phyloP scores from a whole-genome alignment of 1,139 yeast species.

The Magnusiomyces suaveolens region DNA sequence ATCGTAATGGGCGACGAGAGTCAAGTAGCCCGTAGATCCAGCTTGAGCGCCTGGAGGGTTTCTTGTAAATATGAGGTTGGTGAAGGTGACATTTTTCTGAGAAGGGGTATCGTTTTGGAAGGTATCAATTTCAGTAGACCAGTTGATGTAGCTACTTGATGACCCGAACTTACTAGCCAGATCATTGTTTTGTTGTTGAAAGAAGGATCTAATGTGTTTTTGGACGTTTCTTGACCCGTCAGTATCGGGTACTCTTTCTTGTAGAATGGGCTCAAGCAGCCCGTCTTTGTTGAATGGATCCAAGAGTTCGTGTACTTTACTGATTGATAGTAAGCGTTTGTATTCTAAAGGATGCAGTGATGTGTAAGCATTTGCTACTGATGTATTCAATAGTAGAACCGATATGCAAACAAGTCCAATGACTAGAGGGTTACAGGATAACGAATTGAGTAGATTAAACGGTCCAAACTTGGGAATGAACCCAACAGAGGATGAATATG shows the following conservation, averaged over 20 bases:
- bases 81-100: slow-evolving; percentile 33
- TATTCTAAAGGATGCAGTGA: slow-evolving; percentile 12
- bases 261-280: slow-evolving; percentile 28
- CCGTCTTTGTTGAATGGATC: slow-evolving; percentile 20
- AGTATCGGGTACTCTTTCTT: slow-evolving; percentile 40
- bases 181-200: slow-evolving; percentile 9
- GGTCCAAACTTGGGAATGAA: no score
- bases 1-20: slow-evolving; percentile 49
- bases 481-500: no score
- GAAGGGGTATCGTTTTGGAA: slow-evolving; percentile 35
- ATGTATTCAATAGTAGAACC: background rate
- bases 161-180: background rate
- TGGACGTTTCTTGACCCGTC: slow-evolving; percentile 34
- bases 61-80: slow-evolving; percentile 38
- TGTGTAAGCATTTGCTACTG: slow-evolving; percentile 3
- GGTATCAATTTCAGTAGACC: slow-evolving; percentile 37
- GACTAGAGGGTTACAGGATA: background rate
- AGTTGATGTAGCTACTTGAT: slow-evolving; percentile 18
- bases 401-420: background rate
- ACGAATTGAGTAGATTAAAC: background rate
- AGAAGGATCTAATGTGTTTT: slow-evolving; percentile 30
- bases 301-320: slow-evolving; percentile 14
- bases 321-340: slow-evolving; percentile 10
- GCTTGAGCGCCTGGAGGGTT: slow-evolving; percentile 22
- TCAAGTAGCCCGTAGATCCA: slow-evolving; percentile 30